Conservation (phyloP, 1,284 basidiomycete species). For the Leucoagaricus sp. region DNA sequence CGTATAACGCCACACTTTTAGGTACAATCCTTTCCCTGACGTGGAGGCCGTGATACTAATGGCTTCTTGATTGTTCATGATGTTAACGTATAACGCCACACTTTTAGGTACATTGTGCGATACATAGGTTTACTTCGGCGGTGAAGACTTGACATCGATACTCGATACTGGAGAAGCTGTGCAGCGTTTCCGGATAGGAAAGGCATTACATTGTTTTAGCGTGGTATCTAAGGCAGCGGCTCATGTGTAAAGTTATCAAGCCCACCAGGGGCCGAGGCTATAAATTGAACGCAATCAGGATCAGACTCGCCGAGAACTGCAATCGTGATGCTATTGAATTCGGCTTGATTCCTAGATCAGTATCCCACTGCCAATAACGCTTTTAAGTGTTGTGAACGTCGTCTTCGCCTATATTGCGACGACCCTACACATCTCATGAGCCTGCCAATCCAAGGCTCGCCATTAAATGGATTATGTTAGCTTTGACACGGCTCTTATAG, state of each 20-base stretch:
- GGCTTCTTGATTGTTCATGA: background rate
- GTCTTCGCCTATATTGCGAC: background rate
- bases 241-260: too few species aligned
- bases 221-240: too few species aligned
- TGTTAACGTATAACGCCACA: conserved; percentile 1
- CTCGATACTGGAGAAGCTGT: too few species aligned
- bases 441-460: conserved; percentile 1
- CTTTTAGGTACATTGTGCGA: background rate
- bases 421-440: background rate
- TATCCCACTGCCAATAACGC: background rate
- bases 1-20: background rate
- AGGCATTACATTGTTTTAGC: too few species aligned
- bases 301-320: too few species aligned
- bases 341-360: background rate
- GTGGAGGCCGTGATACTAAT: background rate
- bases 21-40: conserved; percentile 1
- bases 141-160: background rate
- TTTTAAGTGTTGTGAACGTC: background rate
- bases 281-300: too few species aligned
- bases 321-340: background rate
- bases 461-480: background rate
- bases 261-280: too few species aligned
- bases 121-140: too few species aligned
- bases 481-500: too few species aligned
- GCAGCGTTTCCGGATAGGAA: too few species aligned